A percentile compares a stretch with the other conserved stretches of the same genome.
Conservation (phyloP, 106 monocot genomes). For the Acanthochlamys bracteata region DNA sequence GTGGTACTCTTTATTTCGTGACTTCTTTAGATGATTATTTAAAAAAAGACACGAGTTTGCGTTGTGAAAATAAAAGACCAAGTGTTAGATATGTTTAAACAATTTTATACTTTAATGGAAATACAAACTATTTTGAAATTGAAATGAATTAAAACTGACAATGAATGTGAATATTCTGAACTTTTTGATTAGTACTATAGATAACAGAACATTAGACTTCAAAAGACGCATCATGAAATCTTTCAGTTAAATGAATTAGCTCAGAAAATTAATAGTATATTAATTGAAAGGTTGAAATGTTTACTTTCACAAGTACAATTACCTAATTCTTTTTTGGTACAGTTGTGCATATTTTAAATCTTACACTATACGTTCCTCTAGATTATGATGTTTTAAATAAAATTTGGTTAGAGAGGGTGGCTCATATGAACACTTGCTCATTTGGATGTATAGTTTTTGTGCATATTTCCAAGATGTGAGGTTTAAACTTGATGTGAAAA, state of each 20-base stretch:
- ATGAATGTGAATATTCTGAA: background rate
- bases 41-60: background rate
- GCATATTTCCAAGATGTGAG: too few species aligned
- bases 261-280: background rate
- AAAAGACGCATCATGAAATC: background rate
- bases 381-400: too few species aligned
- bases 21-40: background rate
- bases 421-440: too few species aligned
- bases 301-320: conserved; percentile 5
- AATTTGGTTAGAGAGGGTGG: too few species aligned
- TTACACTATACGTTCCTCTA: too few species aligned
- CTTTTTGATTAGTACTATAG: background rate
- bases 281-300: background rate
- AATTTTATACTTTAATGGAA: background rate
- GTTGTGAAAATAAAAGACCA: too few species aligned
- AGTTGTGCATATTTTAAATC: too few species aligned
- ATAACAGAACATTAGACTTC: background rate
- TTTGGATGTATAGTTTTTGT: too few species aligned
- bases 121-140: background rate
- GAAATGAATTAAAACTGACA: background rate
- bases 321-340: conserved; percentile 2
- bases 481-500: too few species aligned
- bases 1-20: background rate
- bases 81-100: background rate
- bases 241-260: background rate